Conservation (phyloP, 1,284 basidiomycete genomes). For the Pulveroboletus sp. region DNA sequence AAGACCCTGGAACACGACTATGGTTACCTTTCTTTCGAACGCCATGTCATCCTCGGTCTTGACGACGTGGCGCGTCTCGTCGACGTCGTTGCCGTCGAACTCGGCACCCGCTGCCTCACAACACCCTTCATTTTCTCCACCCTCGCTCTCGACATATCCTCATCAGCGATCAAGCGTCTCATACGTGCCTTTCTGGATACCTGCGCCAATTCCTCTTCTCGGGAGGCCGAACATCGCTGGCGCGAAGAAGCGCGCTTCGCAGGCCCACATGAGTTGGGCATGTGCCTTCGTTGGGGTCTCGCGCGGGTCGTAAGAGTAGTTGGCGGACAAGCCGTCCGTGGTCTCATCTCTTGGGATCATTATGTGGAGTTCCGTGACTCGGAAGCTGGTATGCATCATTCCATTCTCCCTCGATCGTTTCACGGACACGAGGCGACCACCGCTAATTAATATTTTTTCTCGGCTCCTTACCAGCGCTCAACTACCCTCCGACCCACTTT, state of each 20-base stretch:
- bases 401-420: conserved; percentile 24
- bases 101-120: conserved; percentile 73
- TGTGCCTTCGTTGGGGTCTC: conserved; percentile 85
- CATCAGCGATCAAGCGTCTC: conserved; percentile 68
- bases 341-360: conserved; percentile 74
- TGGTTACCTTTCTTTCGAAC: conserved; percentile 70
- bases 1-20: conserved; percentile 52
- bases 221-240: conserved; percentile 61
- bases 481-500: conserved; percentile 73
- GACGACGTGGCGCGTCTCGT: conserved; percentile 75
- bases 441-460: conserved; percentile 28
- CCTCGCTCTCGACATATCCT: conserved; percentile 80
- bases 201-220: conserved; percentile 45
- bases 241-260: conserved; percentile 80
- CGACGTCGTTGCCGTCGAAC: conserved; percentile 68
- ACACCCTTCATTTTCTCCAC: conserved; percentile 89
- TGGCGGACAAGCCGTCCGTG: conserved; percentile 67
- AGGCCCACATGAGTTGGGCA: conserved; percentile 81
- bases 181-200: conserved; percentile 74
- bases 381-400: conserved; percentile 64
- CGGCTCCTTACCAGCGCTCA: conserved; percentile 42
- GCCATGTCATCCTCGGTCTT: conserved; percentile 73
- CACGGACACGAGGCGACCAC: conserved; percentile 22
- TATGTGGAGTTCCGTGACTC: conserved; percentile 77
- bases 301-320: conserved; percentile 68